Evolutionary conservation across 805 yeast genomes (phyloP), one percentile per base, ranked within the genome.

Genomic region (Lipomyces mesembrius): DNA sequence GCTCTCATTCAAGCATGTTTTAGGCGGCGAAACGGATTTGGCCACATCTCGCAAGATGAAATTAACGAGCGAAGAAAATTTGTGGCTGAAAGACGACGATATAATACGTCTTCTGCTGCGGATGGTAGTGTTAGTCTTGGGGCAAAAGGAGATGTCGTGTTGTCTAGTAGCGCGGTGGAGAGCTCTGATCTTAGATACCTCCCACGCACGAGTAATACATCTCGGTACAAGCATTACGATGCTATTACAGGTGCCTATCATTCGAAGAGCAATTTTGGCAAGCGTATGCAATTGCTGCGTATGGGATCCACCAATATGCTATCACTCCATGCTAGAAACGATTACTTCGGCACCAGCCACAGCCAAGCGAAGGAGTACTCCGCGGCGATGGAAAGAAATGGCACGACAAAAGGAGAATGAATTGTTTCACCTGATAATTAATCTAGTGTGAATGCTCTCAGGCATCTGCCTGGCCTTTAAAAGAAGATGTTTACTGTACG

Each of bases 1-100:
- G 77, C 79, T 5, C 79, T 92, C 58, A 83, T 92, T 73, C 92
- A 88, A 67, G 82, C 87, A 51, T 90, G 96, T 71, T 93, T 89
- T 79, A 88, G 88, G 73, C 87, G 87, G 65, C 83, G 88, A 59
- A 85, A 88, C 29, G 89, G 91, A 0, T 87, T 87, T 74, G 92
- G 91, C 25, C 88, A 88, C 69, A 78, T 91, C 27, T 87, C 93
- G 1, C 97, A 93, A 74, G 91, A 87, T 54, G 97, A 94, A 76
- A 87, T 94, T 59, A 83, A 85, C 68, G 84, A 87, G 72, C 89
- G 97, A 74, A 83, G 96, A 59, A 85, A 85, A 72, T 93, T 88
- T 77, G 98, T 94, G 14, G 80, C 87, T 7, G 85, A 85, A 52
- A 88, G 86, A 73, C 77, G 96, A 62, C 77, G 51, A 14, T 12